Evolutionary conservation across 2,329 filamentous ascomycete species (phyloP).

Genomic region (Alternaria arbusti): DNA sequence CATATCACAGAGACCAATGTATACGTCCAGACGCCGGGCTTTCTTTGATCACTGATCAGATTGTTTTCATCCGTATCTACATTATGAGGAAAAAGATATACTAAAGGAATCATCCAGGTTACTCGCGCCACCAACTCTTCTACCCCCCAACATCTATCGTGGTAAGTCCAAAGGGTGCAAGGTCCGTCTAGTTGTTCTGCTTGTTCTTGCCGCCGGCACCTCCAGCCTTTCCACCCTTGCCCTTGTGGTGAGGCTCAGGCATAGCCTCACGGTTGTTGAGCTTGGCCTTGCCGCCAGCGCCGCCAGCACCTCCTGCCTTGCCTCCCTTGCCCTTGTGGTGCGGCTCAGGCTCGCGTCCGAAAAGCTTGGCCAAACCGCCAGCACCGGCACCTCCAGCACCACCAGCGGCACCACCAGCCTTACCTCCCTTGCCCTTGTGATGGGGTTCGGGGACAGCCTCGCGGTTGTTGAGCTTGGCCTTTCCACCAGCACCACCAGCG

Average conservation of each 20-base stretch:
- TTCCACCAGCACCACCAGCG: neutral
- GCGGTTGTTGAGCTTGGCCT: neutral
- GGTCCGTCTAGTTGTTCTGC: neutral
- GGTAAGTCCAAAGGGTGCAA: neutral
- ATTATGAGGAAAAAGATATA: neutral
- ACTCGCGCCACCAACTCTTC: neutral
- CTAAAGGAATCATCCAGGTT: neutral
- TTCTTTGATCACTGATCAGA: neutral
- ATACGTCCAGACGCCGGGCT: neutral
- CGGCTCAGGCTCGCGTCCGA: neutral
- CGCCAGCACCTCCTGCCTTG: neutral
- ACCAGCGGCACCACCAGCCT: neutral
- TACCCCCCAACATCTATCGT: neutral
- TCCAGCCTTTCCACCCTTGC: slow-evolving; percentile 16
- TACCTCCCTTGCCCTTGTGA: slow-evolving; percentile 19
- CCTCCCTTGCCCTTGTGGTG: slow-evolving; percentile 14
- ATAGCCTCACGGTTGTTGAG: neutral
- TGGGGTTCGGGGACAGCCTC: slow-evolving; percentile 8
- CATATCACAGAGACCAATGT: neutral
- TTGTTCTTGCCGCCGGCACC: neutral
- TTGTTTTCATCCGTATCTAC: neutral
- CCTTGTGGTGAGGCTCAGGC: slow-evolving; percentile 15
- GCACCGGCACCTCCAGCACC: neutral
- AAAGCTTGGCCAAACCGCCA: neutral
- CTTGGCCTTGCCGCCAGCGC: neutral